Percentiles rank a stretch among this genome's conserved stretches.
Conservation (phyloP, 176 grass and related monocot species). For the Pontederia paniculata region DNA sequence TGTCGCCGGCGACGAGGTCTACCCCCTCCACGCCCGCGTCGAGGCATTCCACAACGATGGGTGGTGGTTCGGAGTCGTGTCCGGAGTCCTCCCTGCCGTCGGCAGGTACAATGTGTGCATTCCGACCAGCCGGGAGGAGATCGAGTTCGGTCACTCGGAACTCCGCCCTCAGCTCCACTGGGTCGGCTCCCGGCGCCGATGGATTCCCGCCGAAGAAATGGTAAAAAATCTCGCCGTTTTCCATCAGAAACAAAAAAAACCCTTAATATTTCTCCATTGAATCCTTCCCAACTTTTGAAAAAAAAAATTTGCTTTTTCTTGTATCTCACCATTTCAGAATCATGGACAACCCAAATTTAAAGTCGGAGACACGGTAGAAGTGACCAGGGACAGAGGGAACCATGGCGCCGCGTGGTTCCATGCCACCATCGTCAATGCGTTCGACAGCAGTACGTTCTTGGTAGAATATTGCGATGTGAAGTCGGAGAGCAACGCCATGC, state of each 20-base stretch:
- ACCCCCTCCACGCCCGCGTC: conserved; percentile 27
- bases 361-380: conserved; percentile 44
- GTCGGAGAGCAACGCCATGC: background rate
- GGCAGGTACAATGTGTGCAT: conserved; percentile 33
- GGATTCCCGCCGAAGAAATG: conserved; percentile 16
- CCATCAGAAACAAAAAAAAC: no score
- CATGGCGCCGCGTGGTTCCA: conserved; percentile 51
- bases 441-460: conserved; percentile 25
- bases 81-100: background rate
- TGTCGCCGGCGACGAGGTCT: background rate
- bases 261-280: no score
- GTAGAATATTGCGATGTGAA: conserved; percentile 39
- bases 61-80: conserved; percentile 57
- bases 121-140: conserved; percentile 46
- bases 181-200: conserved; percentile 13
- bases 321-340: background rate
- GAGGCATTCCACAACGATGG: conserved; percentile 71
- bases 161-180: conserved; percentile 42
- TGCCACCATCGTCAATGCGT: conserved; percentile 23
- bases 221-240: background rate
- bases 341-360: conserved; percentile 10
- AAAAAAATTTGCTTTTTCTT: no score
- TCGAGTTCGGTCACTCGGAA: conserved; percentile 18
- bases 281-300: no score
- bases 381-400: conserved; percentile 18